Conservation (phyloP, 148 eudicot species). For the Heliosperma pusillum region DNA sequence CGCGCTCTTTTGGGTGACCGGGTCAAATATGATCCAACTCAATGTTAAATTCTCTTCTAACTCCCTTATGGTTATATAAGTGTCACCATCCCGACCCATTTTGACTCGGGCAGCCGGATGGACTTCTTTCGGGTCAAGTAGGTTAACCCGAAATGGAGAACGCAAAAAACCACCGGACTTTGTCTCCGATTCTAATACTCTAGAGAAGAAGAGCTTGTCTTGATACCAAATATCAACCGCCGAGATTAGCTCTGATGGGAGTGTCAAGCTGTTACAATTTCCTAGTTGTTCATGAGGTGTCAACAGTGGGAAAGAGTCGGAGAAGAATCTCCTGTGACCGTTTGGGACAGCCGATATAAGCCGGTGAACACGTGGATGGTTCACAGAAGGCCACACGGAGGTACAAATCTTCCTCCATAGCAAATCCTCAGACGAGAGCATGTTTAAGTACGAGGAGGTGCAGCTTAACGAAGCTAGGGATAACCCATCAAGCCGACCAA, state of each 20-base stretch:
- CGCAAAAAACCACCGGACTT: conserved; percentile 30
- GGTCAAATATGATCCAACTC: conserved; percentile 71
- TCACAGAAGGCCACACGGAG: conserved; percentile 5
- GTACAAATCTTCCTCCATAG: conserved; percentile 4
- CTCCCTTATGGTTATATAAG: conserved; percentile 9
- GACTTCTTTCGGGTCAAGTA: conserved; percentile 42
- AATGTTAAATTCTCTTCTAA: conserved; percentile 35
- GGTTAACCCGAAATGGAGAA: conserved; percentile 49
- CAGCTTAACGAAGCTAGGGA: conserved; percentile 5
- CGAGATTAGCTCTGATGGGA: conserved; percentile 29
- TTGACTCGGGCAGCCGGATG: conserved; percentile 21
- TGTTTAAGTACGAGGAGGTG: conserved; percentile 8
- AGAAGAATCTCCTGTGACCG: conserved; percentile 5
- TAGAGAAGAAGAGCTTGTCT: conserved; percentile 35
- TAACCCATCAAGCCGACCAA: conserved; percentile 5
- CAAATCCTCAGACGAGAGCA: neutral
- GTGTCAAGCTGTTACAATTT: neutral
- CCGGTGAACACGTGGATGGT: neutral
- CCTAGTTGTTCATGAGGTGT: conserved; percentile 1
- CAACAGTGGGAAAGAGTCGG: neutral
- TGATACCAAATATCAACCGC: conserved; percentile 58
- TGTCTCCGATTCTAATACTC: conserved; percentile 37
- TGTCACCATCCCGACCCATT: neutral
- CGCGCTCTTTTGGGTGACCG: conserved; percentile 36
- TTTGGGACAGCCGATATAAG: conserved; percentile 1